Percentiles rank a stretch among this genome's conserved stretches.
These are phyloP conservation scores for Botrytis hyacinthi DNA, from an alignment of 2,329 filamentous ascomycete species.

Conservation along the genomic window DNA sequence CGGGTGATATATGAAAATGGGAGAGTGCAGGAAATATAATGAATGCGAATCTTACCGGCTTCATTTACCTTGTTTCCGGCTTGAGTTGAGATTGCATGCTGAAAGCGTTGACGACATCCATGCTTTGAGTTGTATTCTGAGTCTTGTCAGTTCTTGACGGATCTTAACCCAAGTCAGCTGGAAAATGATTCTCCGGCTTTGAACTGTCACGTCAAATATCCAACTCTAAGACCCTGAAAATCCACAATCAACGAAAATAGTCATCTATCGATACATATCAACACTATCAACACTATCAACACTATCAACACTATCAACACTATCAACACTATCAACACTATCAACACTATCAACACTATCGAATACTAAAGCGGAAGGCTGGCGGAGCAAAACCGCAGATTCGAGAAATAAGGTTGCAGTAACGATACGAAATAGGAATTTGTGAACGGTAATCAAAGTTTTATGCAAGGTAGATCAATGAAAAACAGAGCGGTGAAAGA, in stretches of 20 bases:
- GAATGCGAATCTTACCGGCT: neutral
- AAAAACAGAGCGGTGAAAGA: slow-evolving; percentile 11
- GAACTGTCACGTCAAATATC: neutral
- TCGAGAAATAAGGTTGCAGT: slow-evolving; percentile 1
- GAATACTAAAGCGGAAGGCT: neutral
- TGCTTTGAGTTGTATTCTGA: neutral
- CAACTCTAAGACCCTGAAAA: neutral
- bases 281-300: neutral
- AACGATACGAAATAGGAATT: neutral
- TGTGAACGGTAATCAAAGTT: neutral
- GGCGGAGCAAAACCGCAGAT: neutral
- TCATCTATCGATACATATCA: neutral
- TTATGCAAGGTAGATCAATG: slow-evolving; percentile 16
- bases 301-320: neutral
- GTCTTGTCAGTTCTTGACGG: neutral
- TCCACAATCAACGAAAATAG: neutral
- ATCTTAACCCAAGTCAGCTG: neutral
- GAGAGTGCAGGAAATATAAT: neutral
- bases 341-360: neutral
- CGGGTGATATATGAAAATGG: neutral
- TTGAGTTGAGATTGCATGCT: neutral
- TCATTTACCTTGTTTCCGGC: slow-evolving; percentile 2
- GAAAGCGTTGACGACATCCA: neutral
- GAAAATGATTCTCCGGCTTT: neutral
- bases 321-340: neutral